These are phyloP conservation scores for Rhizomucor miehei DNA, from an alignment of 371 early-diverging fungal genomes.

Conservation along the genomic window DNA sequence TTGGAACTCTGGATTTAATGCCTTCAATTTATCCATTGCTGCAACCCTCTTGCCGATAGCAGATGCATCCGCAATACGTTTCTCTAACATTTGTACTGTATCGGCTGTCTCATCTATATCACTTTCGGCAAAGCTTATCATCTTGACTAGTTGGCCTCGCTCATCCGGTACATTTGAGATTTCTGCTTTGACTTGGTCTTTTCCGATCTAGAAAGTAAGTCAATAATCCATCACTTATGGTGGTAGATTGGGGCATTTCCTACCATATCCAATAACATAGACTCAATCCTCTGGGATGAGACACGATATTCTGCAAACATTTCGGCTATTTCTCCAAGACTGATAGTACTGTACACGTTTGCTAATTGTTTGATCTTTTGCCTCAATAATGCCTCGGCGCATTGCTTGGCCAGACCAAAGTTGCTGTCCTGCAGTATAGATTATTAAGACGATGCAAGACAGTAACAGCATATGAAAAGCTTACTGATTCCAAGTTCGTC, in stretches of 20 bases:
- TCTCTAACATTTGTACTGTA: conserved; percentile 34
- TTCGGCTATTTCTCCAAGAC: conserved; percentile 65
- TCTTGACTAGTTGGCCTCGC: conserved; percentile 35
- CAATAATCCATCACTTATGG: no score
- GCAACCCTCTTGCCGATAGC: conserved; percentile 34
- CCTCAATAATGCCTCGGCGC: conserved; percentile 50
- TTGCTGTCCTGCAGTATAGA: conserved; percentile 50
- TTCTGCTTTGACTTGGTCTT: conserved; percentile 60
- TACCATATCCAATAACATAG: conserved; percentile 55
- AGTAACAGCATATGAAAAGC: not conserved
- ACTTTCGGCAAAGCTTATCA: conserved; percentile 67
- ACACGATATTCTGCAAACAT: conserved; percentile 27
- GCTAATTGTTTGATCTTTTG: conserved; percentile 71
- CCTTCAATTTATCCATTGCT: conserved; percentile 46
- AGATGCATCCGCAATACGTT: conserved; percentile 44
- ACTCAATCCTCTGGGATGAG: conserved; percentile 37
- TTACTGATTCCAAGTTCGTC: conserved; percentile 27
- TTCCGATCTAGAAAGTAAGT: conserved; percentile 48
- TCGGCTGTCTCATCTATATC: conserved; percentile 44
- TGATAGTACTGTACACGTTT: conserved; percentile 73
- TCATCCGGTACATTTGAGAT: conserved; percentile 42
- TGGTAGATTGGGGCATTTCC: no score
- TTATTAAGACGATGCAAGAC: not conserved
- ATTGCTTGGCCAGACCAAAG: conserved; percentile 72
- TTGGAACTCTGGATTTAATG: conserved; percentile 53